These are phyloP conservation scores for Cryptococcus sp. DNA, from an alignment of 1,284 basidiomycete genomes.

Conservation along the genomic window DNA sequence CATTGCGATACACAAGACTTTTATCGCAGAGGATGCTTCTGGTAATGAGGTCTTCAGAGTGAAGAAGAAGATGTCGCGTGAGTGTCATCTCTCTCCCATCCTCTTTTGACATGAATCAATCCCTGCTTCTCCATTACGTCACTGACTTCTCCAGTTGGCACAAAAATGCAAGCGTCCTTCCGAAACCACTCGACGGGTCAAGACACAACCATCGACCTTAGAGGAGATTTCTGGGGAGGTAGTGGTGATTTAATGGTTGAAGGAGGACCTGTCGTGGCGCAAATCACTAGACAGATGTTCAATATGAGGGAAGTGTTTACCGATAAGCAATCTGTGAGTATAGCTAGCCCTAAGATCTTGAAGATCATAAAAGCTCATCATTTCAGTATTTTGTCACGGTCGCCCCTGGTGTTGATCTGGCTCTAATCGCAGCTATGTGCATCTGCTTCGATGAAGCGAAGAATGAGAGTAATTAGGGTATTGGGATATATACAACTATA, in stretches of 20 bases:
- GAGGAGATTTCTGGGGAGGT: constrained; percentile 41
- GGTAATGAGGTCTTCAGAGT: constrained; percentile 37
- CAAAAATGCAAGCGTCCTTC: constrained; percentile 41
- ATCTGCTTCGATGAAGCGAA: constrained; percentile 47
- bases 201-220: constrained; percentile 23
- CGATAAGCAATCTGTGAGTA: constrained; percentile 40
- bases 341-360: background rate
- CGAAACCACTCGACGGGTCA: constrained; percentile 25
- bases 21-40: constrained; percentile 25
- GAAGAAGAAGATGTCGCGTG: constrained; percentile 29
- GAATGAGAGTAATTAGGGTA: constrained; percentile 3
- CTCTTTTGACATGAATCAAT: background rate
- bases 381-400: constrained; percentile 44
- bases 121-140: background rate
- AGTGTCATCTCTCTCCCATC: constrained; percentile 6
- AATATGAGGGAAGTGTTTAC: constrained; percentile 32
- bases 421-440: constrained; percentile 47
- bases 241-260: constrained; percentile 31
- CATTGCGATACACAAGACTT: constrained; percentile 29
- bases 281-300: constrained; percentile 35
- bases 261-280: constrained; percentile 32
- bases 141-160: constrained; percentile 27
- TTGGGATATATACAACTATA: background rate
- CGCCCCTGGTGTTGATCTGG: constrained; percentile 48
- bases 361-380: background rate